These are phyloP conservation scores for Solanum clarkiae DNA, from an alignment of 257 asterid species.

Conservation along the genomic window DNA sequence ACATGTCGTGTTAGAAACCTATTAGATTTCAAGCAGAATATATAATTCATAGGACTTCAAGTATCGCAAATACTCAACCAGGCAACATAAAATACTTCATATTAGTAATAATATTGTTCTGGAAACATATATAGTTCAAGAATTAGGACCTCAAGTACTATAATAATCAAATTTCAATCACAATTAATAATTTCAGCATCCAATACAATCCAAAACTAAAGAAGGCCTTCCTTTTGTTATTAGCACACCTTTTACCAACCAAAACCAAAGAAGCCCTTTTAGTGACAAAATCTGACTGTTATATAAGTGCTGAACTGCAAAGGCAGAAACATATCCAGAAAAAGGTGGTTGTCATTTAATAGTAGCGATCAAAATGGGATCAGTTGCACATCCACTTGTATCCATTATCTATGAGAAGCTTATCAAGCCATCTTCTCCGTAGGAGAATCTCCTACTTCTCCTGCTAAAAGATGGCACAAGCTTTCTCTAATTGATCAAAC, in stretches of 20 bases:
- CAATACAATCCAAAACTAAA: no score
- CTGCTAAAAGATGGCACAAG: neutral
- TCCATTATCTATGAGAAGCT: neutral
- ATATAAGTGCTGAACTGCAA: neutral
- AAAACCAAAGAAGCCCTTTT: neutral
- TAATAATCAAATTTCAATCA: no score
- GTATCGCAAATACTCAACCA: no score
- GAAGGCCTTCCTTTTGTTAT: neutral
- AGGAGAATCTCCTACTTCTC: neutral
- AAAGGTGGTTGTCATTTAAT: neutral
- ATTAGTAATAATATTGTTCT: no score
- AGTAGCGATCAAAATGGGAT: neutral
- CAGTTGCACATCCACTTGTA: neutral
- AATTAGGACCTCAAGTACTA: no score
- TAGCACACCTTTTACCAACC: neutral
- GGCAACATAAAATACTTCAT: no score
- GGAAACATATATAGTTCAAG: no score
- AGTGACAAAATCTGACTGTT: neutral
- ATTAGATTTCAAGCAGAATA: neutral
- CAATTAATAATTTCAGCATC: no score
- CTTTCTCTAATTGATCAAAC: neutral
- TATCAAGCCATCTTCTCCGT: neutral
- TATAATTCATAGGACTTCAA: neutral
- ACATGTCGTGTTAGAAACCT: neutral
- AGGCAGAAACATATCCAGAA: neutral